phyloP scores from a whole-genome alignment of 352 stramenopile genomes.

The Elongisporangium senticosum region DNA sequence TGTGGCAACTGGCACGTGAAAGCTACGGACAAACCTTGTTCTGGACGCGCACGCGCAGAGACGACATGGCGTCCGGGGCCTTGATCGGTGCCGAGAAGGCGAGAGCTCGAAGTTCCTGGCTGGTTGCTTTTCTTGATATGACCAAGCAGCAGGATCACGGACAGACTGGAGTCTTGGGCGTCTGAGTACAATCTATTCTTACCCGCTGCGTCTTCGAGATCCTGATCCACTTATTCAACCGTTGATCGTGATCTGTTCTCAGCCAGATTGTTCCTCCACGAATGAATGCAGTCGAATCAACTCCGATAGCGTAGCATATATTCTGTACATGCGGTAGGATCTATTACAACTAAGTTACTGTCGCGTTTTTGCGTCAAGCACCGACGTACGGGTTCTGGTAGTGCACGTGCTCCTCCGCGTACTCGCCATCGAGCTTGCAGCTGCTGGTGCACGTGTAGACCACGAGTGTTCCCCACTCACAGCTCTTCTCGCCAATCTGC shows the following conservation, averaged over 20 bases:
- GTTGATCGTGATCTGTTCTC: background rate
- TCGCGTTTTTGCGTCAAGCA: conserved; percentile 9
- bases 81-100: background rate
- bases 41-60: conserved; percentile 59
- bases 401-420: conserved; percentile 67
- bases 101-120: background rate
- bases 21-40: conserved; percentile 41
- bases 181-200: background rate
- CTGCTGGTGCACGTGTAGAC: conserved; percentile 91
- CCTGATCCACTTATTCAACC: background rate
- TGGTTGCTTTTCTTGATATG: background rate
- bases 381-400: conserved; percentile 70
- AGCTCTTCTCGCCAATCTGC: conserved; percentile 48
- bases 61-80: conserved; percentile 45
- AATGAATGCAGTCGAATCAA: too few species aligned
- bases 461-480: conserved; percentile 90
- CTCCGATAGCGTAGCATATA: too few species aligned
- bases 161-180: background rate
- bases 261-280: background rate
- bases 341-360: background rate
- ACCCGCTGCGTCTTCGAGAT: background rate
- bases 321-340: background rate
- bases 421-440: conserved; percentile 59
- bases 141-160: background rate
- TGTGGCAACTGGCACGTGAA: background rate